phyloP scores from a whole-genome alignment of 2,329 filamentous ascomycete species.

The Botrytis sinoallii region DNA sequence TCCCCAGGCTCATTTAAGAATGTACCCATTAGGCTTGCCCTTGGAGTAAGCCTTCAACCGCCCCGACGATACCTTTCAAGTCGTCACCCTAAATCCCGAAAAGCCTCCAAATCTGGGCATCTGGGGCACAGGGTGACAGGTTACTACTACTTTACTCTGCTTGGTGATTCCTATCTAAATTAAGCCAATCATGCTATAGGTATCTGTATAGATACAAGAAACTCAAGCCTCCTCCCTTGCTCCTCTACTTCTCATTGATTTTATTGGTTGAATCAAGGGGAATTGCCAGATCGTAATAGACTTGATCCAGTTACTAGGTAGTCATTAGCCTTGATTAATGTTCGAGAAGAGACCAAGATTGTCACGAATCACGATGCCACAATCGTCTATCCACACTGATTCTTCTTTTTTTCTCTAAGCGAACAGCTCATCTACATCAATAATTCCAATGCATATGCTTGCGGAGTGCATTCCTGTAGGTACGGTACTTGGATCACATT shows the following conservation, averaged over 20 bases:
- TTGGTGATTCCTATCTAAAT: neutral
- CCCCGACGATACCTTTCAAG: neutral
- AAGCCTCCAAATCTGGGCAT: neutral
- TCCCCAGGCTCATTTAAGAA: neutral
- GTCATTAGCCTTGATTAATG: neutral
- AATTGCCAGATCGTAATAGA: neutral
- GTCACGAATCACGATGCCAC: neutral
- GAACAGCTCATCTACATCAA: slow-evolving; percentile 13
- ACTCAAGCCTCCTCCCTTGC: neutral
- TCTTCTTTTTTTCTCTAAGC: neutral
- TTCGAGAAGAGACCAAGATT: neutral
- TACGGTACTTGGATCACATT: neutral
- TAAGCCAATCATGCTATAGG: slow-evolving; percentile 1
- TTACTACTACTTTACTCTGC: neutral
- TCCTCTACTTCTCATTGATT: neutral
- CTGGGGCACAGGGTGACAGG: neutral
- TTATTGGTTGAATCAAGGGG: neutral
- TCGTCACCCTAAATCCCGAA: neutral
- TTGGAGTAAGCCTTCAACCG: neutral
- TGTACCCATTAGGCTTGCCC: neutral
- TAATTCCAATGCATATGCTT: slow-evolving; percentile 7
- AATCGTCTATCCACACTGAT: neutral
- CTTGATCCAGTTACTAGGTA: neutral
- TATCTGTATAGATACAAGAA: neutral
- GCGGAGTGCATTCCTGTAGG: slow-evolving; percentile 15